Evolutionary conservation across 192 early-diverging fungal species (phyloP).

Genomic region (Jimgerdemannia flammicorona): DNA sequence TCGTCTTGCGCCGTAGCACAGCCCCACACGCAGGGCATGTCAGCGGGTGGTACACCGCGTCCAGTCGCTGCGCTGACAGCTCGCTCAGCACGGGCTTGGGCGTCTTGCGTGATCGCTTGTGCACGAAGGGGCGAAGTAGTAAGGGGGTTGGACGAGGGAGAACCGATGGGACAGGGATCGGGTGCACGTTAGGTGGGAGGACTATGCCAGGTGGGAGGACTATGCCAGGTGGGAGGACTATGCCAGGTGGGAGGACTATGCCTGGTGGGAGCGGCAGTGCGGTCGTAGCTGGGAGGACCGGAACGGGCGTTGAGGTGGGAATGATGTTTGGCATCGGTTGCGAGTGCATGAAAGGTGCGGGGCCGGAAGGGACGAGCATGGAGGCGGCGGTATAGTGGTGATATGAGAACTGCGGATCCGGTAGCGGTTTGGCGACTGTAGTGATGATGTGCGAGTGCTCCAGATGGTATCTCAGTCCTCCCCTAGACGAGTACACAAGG

Average conservation of each 20-base stretch:
- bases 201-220: neutral
- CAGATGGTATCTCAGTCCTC: slow-evolving; percentile 24
- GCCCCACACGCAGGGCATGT: slow-evolving; percentile 23
- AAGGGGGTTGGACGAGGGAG: slow-evolving; percentile 4
- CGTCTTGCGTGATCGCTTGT: slow-evolving; percentile 7
- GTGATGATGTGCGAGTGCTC: slow-evolving; percentile 18
- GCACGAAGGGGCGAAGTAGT: slow-evolving; percentile 1
- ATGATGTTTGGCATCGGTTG: neutral
- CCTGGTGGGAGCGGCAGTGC: neutral
- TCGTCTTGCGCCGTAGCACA: slow-evolving; percentile 22
- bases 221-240: neutral
- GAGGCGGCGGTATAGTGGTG: slow-evolving; percentile 1
- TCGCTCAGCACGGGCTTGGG: slow-evolving; percentile 2
- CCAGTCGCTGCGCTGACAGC: slow-evolving; percentile 11
- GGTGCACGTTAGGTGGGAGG: neutral
- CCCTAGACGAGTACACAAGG: slow-evolving; percentile 16
- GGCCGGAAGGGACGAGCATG: neutral
- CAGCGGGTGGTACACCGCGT: slow-evolving; percentile 20
- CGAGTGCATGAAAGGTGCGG: neutral
- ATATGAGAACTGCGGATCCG: slow-evolving; percentile 1
- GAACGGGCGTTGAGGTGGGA: neutral
- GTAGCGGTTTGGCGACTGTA: neutral
- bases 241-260: neutral
- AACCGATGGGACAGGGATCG: neutral
- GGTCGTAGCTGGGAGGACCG: neutral